phyloP scores from a whole-genome alignment of 2,329 filamentous ascomycete species.

The Triangularia verruculosa region DNA sequence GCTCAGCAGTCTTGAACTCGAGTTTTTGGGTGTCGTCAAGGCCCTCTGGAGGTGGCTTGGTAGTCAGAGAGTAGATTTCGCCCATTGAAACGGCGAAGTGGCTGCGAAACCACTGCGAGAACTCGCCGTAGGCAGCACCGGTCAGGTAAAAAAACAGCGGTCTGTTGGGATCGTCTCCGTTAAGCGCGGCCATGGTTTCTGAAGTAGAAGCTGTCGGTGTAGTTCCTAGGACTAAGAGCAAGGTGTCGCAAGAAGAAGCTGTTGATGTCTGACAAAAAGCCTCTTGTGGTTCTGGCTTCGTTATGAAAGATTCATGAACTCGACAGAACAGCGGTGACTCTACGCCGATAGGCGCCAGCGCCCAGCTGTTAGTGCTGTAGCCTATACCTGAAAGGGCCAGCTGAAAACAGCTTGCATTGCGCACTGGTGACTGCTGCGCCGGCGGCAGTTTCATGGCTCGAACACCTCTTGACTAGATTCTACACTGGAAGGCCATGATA shows the following conservation, averaged over 20 bases:
- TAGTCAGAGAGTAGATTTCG: constrained; percentile 31
- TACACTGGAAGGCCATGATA: no score
- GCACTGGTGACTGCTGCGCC: not conserved
- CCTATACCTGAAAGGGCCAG: not conserved
- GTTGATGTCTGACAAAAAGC: not conserved
- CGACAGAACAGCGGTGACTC: not conserved
- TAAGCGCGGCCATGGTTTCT: not conserved
- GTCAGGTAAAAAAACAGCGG: constrained; percentile 35
- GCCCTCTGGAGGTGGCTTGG: constrained; percentile 23
- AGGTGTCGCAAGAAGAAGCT: not conserved
- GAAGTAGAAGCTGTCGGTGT: not conserved
- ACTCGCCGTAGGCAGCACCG: constrained; percentile 31
- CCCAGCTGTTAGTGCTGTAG: not conserved
- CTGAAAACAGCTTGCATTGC: not conserved
- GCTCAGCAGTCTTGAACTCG: constrained; percentile 37
- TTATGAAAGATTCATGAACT: no score
- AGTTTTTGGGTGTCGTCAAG: constrained; percentile 5
- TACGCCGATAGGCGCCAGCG: not conserved
- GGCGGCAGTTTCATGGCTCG: not conserved
- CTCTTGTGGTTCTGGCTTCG: no score
- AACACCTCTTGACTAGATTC: no score
- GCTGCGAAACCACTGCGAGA: constrained; percentile 37
- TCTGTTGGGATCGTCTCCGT: not conserved
- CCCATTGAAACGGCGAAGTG: constrained; percentile 31
- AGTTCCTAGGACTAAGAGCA: not conserved